Conservation (phyloP, 768 basidiomycete species). For the Leccinum uliginosum region DNA sequence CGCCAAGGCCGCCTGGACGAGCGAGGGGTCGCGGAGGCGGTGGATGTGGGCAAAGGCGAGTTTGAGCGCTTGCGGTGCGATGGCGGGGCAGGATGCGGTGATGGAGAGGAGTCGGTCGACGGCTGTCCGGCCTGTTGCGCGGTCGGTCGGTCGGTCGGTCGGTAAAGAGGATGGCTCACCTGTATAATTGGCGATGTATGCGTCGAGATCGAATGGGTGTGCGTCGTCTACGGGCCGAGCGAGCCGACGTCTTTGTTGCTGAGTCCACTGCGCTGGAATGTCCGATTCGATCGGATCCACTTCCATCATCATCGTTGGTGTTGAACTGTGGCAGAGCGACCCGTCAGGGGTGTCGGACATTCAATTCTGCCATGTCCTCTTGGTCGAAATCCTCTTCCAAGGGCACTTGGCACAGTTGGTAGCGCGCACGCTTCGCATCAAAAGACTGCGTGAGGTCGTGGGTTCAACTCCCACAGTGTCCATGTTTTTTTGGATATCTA, state of each 20-base stretch:
- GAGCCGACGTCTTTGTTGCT: slow-evolving; percentile 15
- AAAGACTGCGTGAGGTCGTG: slow-evolving; percentile 30
- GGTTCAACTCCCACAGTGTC: slow-evolving; percentile 34
- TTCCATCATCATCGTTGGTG: slow-evolving; percentile 22
- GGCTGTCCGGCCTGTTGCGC: slow-evolving; percentile 59
- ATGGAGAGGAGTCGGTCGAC: slow-evolving; percentile 71
- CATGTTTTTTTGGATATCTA: slow-evolving; percentile 17
- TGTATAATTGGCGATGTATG: slow-evolving; percentile 68
- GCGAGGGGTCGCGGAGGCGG: slow-evolving; percentile 62
- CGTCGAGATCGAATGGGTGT: slow-evolving; percentile 86
- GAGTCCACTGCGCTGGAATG: slow-evolving; percentile 11
- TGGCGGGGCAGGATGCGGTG: slow-evolving; percentile 55
- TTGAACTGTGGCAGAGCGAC: too few relatives aligned
- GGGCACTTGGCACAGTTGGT: slow-evolving; percentile 34
- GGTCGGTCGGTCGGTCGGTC: not conserved
- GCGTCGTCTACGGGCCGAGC: slow-evolving; percentile 62
- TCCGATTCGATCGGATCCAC: slow-evolving; percentile 28
- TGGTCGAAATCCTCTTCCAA: accelerated
- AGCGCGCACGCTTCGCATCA: slow-evolving; percentile 31
- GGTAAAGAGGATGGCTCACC: not conserved
- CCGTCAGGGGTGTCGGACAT: slow-evolving; percentile 4
- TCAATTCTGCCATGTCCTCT: accelerated
- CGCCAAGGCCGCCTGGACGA: slow-evolving; percentile 48
- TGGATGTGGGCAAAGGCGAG: slow-evolving; percentile 62
- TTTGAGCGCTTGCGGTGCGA: slow-evolving; percentile 70